Evolutionary conservation across 805 yeast genomes (phyloP).

Genomic region (Barnettozyma salicaria): DNA sequence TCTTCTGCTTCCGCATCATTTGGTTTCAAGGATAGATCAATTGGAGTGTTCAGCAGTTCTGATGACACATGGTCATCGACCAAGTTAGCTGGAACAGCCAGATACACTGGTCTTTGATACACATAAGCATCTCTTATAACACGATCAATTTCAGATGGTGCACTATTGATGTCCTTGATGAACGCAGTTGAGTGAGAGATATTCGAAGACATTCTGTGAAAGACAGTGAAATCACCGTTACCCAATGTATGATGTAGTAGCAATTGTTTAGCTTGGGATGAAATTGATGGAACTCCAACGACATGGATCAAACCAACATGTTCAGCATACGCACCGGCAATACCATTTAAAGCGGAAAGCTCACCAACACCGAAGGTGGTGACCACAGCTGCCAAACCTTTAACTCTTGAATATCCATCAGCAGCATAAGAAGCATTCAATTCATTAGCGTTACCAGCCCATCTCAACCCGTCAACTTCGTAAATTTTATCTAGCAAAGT

Average conservation of each 20-base stretch:
- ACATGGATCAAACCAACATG: constrained; percentile 81
- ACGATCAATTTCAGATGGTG: constrained; percentile 68
- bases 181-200: constrained; percentile 63
- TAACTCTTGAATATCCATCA: constrained; percentile 81
- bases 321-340: constrained; percentile 86
- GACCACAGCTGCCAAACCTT: constrained; percentile 65
- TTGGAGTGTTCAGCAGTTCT: constrained; percentile 51
- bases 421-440: constrained; percentile 86
- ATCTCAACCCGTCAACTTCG: constrained; percentile 68
- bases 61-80: constrained; percentile 60
- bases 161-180: constrained; percentile 56
- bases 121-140: constrained; percentile 66
- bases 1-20: constrained; percentile 57
- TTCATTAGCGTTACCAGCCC: constrained; percentile 92
- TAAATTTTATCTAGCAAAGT: constrained; percentile 65
- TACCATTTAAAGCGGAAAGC: constrained; percentile 74
- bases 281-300: constrained; percentile 79
- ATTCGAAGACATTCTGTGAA: constrained; percentile 70
- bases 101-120: constrained; percentile 73
- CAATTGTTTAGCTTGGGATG: constrained; percentile 66
- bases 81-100: constrained; percentile 79
- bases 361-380: constrained; percentile 94
- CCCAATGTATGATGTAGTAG: constrained; percentile 80
- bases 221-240: constrained; percentile 74
- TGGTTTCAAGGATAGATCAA: constrained; percentile 51